Conservation (phyloP, 352 stramenopile species). For the Halophytophthora polymorphica region DNA sequence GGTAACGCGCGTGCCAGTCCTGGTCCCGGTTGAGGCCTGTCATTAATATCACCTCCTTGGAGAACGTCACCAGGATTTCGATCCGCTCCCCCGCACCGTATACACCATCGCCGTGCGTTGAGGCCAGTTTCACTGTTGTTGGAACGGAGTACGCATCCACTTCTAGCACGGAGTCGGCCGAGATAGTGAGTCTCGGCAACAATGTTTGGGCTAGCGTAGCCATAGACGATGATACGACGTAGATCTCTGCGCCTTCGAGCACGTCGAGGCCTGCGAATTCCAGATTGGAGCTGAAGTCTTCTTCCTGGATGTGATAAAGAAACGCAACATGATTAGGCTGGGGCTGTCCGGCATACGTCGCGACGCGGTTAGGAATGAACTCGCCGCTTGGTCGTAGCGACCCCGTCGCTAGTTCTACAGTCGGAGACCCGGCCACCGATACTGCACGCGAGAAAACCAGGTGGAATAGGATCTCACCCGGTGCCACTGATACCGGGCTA, state of each 20-base stretch:
- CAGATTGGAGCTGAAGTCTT: slow-evolving; percentile 56
- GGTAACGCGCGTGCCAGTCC: slow-evolving; percentile 43
- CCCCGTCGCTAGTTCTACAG: slow-evolving; percentile 55
- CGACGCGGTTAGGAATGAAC: slow-evolving; percentile 43
- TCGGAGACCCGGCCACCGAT: slow-evolving; percentile 37
- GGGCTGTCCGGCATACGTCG: slow-evolving; percentile 42
- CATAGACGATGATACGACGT: slow-evolving; percentile 45
- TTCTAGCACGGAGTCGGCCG: slow-evolving; percentile 23
- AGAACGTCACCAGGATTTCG: slow-evolving; percentile 65
- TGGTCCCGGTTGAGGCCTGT: slow-evolving; percentile 64
- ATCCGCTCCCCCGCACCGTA: slow-evolving; percentile 68
- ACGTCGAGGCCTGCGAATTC: slow-evolving; percentile 45
- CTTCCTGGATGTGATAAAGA: slow-evolving; percentile 55
- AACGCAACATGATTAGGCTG: slow-evolving; percentile 50
- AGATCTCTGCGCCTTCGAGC: slow-evolving; percentile 38
- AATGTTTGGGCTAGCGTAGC: slow-evolving; percentile 18
- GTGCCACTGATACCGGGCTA: slow-evolving; percentile 45
- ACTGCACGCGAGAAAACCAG: slow-evolving; percentile 61
- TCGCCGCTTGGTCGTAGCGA: slow-evolving; percentile 43
- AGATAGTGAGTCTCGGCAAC: slow-evolving; percentile 39
- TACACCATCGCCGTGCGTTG: slow-evolving; percentile 35
- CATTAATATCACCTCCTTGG: slow-evolving; percentile 55
- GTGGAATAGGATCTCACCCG: slow-evolving; percentile 69
- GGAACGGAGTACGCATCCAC: slow-evolving; percentile 59
- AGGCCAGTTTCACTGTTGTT: slow-evolving; percentile 59